Base-by-base conservation (phyloP, 2,329 filamentous ascomycete species). In the Beauveria bassiana region DNA sequence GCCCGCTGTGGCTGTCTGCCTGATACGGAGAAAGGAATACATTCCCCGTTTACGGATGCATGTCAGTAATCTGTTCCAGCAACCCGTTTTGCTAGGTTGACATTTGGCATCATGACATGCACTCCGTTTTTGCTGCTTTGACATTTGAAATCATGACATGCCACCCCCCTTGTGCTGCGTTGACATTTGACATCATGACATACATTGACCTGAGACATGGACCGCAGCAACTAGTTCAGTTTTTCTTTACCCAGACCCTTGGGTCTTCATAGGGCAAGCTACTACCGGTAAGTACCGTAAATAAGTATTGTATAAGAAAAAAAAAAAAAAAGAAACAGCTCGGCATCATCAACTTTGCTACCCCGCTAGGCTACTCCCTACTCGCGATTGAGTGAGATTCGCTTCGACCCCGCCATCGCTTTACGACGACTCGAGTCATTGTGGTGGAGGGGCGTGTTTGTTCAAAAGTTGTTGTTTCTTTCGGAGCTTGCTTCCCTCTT, bases 401-500 rank as follows among this genome's bases (percentile, higher is more conserved):
- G 46, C 46, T 31, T 6, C 47, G 31, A 43, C 56, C n/a, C 45
- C 31, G 45, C 38, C 57, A 43, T 38, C 20, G 20, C 42, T 20
- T 49, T 49, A 34, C 43, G 26, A 14, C 43, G 26, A 34, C 31
- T 34, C 31, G 31, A 34, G 31, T 34, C 24, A 22, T 38, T n/a
- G 20, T 40, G 45, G 40, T 46, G 58, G 49, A 46, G 58, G 58
- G 49, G 58, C 20, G 49, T 47, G 49, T 40, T 46, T 4, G 16
- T 20, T 12, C 16, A 18, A 34, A 38, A 26, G 9, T 22, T 47
- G 5, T 34, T 9, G 18, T 34, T 34, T 3, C 9, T 46, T 5
- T 60, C 57, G 57, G 57, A 46, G 57, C 38, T 60, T 49, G 57
- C 49, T 60, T 52, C 49, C 53, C 20, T 42, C 46, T 46, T 46